These are phyloP conservation scores for Hyaloscypha bicolor DNA, from an alignment of 495 filamentous ascomycete genomes.

Conservation along the genomic window DNA sequence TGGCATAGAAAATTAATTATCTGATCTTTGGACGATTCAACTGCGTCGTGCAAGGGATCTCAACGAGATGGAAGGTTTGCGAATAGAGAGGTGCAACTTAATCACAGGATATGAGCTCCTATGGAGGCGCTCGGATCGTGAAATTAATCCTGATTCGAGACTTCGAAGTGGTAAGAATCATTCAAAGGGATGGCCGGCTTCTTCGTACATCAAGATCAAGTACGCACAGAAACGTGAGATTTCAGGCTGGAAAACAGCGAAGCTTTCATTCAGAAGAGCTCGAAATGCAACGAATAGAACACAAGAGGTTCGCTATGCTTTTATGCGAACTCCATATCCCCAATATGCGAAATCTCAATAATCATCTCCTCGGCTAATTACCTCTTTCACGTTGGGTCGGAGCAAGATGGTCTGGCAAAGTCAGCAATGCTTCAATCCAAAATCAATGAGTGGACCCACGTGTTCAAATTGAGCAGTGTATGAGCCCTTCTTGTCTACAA, in stretches of 20 bases:
- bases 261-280: not conserved
- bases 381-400: slow-evolving; percentile 86
- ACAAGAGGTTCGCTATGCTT: not conserved
- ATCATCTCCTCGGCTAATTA: slow-evolving; percentile 89
- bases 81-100: no score
- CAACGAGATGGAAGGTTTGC: no score
- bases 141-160: not conserved
- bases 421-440: slow-evolving; percentile 2
- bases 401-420: slow-evolving; percentile 77
- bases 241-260: not conserved
- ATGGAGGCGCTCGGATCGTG: no score
- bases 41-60: no score
- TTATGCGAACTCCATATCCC: not conserved
- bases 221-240: not conserved
- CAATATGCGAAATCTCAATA: slow-evolving; percentile 55
- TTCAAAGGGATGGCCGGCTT: not conserved
- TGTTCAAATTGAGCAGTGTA: slow-evolving; percentile 96
- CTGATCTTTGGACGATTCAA: no score
- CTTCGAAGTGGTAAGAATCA: not conserved
- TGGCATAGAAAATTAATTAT: no score
- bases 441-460: slow-evolving; percentile 53
- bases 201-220: not conserved
- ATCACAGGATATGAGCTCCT: no score
- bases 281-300: not conserved
- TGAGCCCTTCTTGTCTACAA: slow-evolving; percentile 90